Evolutionary conservation across 495 filamentous ascomycete species (phyloP).

Genomic region (Aspergillus leporis): DNA sequence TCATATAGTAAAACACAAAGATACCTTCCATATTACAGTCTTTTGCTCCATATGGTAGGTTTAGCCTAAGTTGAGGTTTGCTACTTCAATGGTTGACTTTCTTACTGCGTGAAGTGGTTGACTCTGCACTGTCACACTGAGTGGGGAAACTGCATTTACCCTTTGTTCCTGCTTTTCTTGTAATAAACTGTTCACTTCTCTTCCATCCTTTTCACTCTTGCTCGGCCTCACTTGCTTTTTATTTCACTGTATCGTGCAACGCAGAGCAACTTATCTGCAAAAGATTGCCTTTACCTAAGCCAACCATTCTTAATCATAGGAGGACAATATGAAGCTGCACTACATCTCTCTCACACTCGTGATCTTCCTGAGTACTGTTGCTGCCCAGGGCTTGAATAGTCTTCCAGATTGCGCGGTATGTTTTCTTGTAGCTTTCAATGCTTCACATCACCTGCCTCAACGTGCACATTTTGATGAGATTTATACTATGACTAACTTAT

Average conservation of each 20-base stretch:
- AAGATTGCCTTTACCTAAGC: background rate
- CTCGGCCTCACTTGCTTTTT: background rate
- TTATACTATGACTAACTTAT: background rate
- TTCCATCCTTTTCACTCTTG: background rate
- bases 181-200: too few relatives aligned
- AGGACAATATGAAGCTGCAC: constrained; percentile 40
- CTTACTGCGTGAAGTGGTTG: background rate
- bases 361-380: constrained; percentile 32
- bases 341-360: constrained; percentile 31
- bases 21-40: background rate
- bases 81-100: too few relatives aligned
- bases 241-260: background rate
- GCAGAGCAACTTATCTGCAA: background rate
- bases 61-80: background rate
- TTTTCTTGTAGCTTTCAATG: background rate
- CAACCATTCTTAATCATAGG: constrained; percentile 1
- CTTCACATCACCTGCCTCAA: background rate
- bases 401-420: constrained; percentile 55
- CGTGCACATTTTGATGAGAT: background rate
- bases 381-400: constrained; percentile 40
- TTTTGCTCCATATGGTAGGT: background rate
- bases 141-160: background rate
- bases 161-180: background rate
- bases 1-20: background rate
- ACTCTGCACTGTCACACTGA: background rate